Conservation (phyloP, 2,329 filamentous ascomycete genomes). For the Trichoderma sp. region DNA sequence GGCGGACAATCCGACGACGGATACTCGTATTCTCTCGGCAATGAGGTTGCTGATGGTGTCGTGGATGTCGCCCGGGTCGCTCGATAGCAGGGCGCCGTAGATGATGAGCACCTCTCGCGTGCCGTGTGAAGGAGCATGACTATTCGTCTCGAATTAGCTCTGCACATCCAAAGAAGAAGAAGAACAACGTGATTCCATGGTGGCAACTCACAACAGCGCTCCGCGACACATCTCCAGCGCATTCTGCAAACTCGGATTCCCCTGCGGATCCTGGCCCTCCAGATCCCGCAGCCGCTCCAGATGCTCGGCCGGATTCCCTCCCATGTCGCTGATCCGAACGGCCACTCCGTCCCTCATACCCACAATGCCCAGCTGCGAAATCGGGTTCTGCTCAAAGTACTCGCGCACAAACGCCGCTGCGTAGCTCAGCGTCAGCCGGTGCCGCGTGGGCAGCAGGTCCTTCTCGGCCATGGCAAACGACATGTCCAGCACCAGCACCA, state of each 20-base stretch:
- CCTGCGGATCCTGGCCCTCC: constrained; percentile 67
- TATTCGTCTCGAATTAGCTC: constrained; percentile 37
- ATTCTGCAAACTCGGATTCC: constrained; percentile 85
- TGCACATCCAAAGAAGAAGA: neutral
- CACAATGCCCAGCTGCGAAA: constrained; percentile 89
- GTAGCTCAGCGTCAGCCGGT: constrained; percentile 78
- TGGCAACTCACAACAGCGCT: constrained; percentile 70
- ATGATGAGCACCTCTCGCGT: constrained; percentile 91
- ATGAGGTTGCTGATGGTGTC: constrained; percentile 80
- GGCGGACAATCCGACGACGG: constrained; percentile 86
- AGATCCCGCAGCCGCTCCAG: constrained; percentile 72
- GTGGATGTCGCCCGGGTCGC: constrained; percentile 94
- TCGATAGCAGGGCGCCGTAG: constrained; percentile 85
- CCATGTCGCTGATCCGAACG: constrained; percentile 81
- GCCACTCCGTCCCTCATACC: constrained; percentile 93
- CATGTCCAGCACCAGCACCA: constrained; percentile 88
- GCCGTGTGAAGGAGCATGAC: constrained; percentile 88
- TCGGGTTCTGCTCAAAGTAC: constrained; percentile 98
- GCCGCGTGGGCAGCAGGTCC: constrained; percentile 85
- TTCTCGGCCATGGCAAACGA: constrained; percentile 94
- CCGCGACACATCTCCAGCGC: constrained; percentile 93
- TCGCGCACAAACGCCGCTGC: constrained; percentile 86
- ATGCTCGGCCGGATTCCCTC: constrained; percentile 88
- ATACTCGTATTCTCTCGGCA: constrained; percentile 80
- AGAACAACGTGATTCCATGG: neutral